phyloP scores from a whole-genome alignment of 495 filamentous ascomycete genomes.

The Lophiotrema nucula region DNA sequence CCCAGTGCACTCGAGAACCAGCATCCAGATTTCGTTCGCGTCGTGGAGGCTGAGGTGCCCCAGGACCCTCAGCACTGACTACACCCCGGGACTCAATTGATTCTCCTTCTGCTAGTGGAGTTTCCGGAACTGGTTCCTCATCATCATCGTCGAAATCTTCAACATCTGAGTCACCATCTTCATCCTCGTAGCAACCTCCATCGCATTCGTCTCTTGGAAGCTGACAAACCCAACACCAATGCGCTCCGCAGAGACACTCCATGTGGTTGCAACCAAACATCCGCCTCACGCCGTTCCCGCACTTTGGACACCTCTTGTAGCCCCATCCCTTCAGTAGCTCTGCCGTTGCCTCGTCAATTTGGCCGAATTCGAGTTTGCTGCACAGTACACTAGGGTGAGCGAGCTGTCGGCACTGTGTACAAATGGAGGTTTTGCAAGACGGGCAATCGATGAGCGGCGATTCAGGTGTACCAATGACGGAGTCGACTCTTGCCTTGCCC shows the following conservation, averaged over 20 bases:
- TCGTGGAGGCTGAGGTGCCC: no score
- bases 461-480: conserved; percentile 17
- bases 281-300: conserved; percentile 37
- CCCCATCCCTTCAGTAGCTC: conserved; percentile 30
- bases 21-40: no score
- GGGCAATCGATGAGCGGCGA: conserved; percentile 28
- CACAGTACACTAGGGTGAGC: conserved; percentile 27
- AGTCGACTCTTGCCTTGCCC: conserved; percentile 26
- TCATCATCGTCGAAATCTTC: conserved; percentile 20
- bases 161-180: conserved; percentile 11
- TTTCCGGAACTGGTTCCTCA: conserved; percentile 2
- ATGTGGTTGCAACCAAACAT: conserved; percentile 42
- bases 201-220: conserved; percentile 14
- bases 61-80: no score
- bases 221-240: conserved; percentile 40
- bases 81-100: no score
- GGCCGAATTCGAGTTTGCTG: conserved; percentile 17
- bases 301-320: conserved; percentile 39
- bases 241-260: conserved; percentile 38
- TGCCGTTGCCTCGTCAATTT: conserved; percentile 29
- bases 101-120: not conserved
- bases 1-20: no score
- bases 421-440: conserved; percentile 33
- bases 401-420: conserved; percentile 32
- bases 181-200: conserved; percentile 21